Evolutionary conservation across 306 rosid species (phyloP).

Genomic region (apple (Malus domestica)): ASM211411v1 NC_041796.1:2117501-2118000

Average conservation of each 20-base stretch:
- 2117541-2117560: neutral
- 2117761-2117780: neutral
- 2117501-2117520: neutral
- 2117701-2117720: constrained; percentile 66
- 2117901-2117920: constrained; percentile 82
- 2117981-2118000: constrained; percentile 63
- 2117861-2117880: constrained; percentile 61
- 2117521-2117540: neutral
- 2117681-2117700: constrained; percentile 78
- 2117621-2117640: constrained; percentile 66
- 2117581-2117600: neutral
- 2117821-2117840: constrained; percentile 64
- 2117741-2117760: neutral
- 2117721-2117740: constrained; percentile 14
- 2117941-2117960: constrained; percentile 71
- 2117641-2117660: constrained; percentile 81
- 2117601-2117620: neutral
- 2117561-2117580: neutral
- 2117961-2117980: constrained; percentile 92
- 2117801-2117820: constrained; percentile 66
- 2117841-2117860: constrained; percentile 64
- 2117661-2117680: constrained; percentile 97
- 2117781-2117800: neutral
- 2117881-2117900: constrained; percentile 76
- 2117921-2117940: constrained; percentile 67